Base-by-base conservation (phyloP, 2,329 filamentous ascomycete genomes). In the Rosellinia necatrix region DNA sequence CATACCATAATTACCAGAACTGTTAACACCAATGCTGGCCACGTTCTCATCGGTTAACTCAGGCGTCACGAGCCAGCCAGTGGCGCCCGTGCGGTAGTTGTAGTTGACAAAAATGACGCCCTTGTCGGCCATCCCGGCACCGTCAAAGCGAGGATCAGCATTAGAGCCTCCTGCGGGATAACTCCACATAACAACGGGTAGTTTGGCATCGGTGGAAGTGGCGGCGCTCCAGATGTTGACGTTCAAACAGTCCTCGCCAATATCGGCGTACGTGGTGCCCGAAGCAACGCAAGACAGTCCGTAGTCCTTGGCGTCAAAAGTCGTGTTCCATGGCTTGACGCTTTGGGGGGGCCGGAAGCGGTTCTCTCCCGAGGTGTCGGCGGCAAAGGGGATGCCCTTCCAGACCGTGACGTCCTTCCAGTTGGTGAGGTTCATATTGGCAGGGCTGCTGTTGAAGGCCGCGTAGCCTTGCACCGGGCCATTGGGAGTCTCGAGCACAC, bases 161-260 rank as follows among this genome's bases (percentile, higher is more conserved):
- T 61, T 44, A 46, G 59, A 59, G 34, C 44, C 34, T 35, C 49
- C 49, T 22, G 54, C 54, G 15, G 54, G 54, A 25, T 52, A 59
- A 43, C 59, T 66, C 62, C 64, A 67, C 24, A 67, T 59, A 22
- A 70, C 58, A 8, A 72, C 70, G 8, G 71, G 69, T 9, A 69
- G 59, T 42, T 69, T 67, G 10, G 60, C 60, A 9, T 56, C 40
- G 1, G 61, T 58, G 8, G 62, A 64, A 38, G 64, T 65, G 22
- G 68, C 69, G 1, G 66, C 61, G 8, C 66, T 69, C 69, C 68
- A 72, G 44, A 73, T 61, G 52, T 72, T 72, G 30, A 73, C 59
- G 44, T 67, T 70, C 30, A 73, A 60, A 46, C 71, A 72, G 57
- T 72, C 70, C 37, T 72, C 70, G 53, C 59, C 62, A 12, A 63